Percentiles rank a stretch among this genome's conserved stretches.
phyloP scores from a whole-genome alignment of 1,139 yeast genomes.

The Blastobotrys arbuscula region DNA sequence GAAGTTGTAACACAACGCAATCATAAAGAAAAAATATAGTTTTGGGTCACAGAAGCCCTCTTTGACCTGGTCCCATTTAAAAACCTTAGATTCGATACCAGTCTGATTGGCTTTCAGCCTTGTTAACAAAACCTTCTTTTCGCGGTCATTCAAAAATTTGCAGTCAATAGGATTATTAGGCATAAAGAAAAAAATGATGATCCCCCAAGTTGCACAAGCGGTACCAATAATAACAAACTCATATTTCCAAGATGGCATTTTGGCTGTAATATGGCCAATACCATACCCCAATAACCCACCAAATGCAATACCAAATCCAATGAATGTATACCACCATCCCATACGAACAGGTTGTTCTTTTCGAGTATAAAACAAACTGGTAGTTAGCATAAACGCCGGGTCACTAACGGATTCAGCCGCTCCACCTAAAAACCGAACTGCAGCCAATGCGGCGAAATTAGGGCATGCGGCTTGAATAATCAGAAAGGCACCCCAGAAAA shows the following conservation, averaged over 20 bases:
- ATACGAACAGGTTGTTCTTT: constrained; percentile 46
- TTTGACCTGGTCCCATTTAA: constrained; percentile 47
- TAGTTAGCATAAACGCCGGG: constrained; percentile 49
- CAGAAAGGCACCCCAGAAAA: constrained; percentile 48
- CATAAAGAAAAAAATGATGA: constrained; percentile 40
- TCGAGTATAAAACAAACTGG: constrained; percentile 50
- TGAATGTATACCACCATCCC: constrained; percentile 23
- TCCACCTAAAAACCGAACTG: constrained; percentile 46
- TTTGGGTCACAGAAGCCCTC: constrained; percentile 39
- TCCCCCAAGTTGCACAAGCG: constrained; percentile 42
- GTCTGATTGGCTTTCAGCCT: constrained; percentile 43
- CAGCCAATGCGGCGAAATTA: constrained; percentile 45
- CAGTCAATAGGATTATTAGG: constrained; percentile 55
- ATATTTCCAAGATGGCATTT: constrained; percentile 34
- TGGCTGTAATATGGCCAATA: constrained; percentile 40
- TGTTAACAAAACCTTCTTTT: constrained; percentile 48
- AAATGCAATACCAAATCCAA: constrained; percentile 36
- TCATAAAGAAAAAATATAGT: constrained; percentile 38
- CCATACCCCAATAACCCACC: constrained; percentile 34
- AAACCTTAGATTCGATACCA: constrained; percentile 49
- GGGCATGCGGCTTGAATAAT: constrained; percentile 46
- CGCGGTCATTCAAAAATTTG: constrained; percentile 46
- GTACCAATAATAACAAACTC: constrained; percentile 35
- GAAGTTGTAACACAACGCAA: constrained; percentile 40
- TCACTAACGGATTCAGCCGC: constrained; percentile 50